Evolutionary conservation across 1,284 basidiomycete species (phyloP), one percentile per base, ranked within the genome.

Genomic region (Cryptococcus jaspeensis): DNA sequence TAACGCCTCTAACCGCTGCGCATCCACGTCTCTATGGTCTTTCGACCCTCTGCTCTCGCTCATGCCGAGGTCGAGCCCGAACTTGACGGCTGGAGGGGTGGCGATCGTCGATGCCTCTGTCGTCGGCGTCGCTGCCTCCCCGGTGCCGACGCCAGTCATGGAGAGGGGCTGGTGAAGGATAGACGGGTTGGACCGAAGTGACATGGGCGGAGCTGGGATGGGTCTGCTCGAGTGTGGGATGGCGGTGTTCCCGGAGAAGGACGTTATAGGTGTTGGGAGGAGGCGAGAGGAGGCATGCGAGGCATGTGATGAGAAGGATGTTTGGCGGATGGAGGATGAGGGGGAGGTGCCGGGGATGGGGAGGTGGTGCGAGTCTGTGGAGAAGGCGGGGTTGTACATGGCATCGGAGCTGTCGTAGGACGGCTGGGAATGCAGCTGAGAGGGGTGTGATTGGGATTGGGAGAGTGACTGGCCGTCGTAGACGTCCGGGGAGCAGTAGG

Each of bases 1-100:
- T 32, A 78, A 52, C 54, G 76, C 73, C 55, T 70, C 65, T 13
- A 78, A 55, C 6, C 74, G 59, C n/a, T 62, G 60, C 7, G 67
- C 64, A 58, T 77, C 75, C 22, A 64, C 58, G 52, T 75, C 71
- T n/a, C 64, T 62, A 54, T 72, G 66, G 2, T 53, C 60, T 40
- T 28, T 42, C 18, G 41, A n/a, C 22, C 50, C 52, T 4, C 49
- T 44, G 25, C 55, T 57, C 28, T 47, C 54, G 16, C 46, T 40
- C 36, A 32, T 40, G 1, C 41, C 46, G 3, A 50, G 28, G 35
- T 54, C 50, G 3, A 53, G 35, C 13, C 53, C 53, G 18, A 59
- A 47, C 7, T 49, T 55, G n/a, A 56, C 22, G 35, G 42, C 39
- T 25, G 43, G 49, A 15, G 53, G 28, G 15, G 59, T 23, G 35